Conservation (phyloP, 768 basidiomycete genomes). For the Cyclocybe cylindracea region DNA sequence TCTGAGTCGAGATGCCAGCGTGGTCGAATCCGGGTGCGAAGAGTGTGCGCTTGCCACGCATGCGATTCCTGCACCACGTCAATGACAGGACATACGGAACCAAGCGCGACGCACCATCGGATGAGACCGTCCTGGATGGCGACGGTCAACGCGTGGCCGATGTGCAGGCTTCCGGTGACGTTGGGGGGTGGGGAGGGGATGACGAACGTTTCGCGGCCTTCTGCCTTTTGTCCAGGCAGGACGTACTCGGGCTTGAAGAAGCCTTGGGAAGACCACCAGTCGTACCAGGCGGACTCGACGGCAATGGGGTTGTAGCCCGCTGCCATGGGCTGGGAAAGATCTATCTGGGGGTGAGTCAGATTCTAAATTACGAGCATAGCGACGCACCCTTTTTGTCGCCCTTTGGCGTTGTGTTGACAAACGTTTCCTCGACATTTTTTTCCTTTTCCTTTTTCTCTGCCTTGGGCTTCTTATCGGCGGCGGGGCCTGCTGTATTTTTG, state of each 20-base stretch:
- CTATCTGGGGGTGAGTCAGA: constrained; percentile 37
- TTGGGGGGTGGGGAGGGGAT: constrained; percentile 94
- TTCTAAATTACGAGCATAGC: not conserved
- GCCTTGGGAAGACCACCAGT: constrained; percentile 93
- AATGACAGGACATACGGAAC: not conserved
- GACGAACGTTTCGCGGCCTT: constrained; percentile 66
- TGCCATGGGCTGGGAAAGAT: constrained; percentile 85
- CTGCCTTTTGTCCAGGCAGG: constrained; percentile 54
- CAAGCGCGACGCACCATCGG: constrained; percentile 69
- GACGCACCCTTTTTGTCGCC: constrained; percentile 91
- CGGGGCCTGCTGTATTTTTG: constrained; percentile 41
- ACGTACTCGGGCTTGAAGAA: constrained; percentile 78
- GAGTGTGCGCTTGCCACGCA: constrained; percentile 89
- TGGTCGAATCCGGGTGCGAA: constrained; percentile 97
- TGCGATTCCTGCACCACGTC: constrained; percentile 75
- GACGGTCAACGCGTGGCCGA: constrained; percentile 91
- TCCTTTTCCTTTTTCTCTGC: constrained; percentile 73
- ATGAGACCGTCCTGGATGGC: constrained; percentile 90
- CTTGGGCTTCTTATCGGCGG: constrained; percentile 65
- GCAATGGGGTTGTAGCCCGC: constrained; percentile 94
- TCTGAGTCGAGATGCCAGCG: constrained; percentile 97
- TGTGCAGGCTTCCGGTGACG: constrained; percentile 93
- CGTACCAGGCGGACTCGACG: constrained; percentile 95
- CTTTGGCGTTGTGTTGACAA: constrained; percentile 85
- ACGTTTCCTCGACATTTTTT: constrained; percentile 57